A percentile compares a stretch with the other conserved stretches of the same genome.
Evolutionary conservation across 140 eudicot species (phyloP).

Genomic region (Cichorium intybus): DNA sequence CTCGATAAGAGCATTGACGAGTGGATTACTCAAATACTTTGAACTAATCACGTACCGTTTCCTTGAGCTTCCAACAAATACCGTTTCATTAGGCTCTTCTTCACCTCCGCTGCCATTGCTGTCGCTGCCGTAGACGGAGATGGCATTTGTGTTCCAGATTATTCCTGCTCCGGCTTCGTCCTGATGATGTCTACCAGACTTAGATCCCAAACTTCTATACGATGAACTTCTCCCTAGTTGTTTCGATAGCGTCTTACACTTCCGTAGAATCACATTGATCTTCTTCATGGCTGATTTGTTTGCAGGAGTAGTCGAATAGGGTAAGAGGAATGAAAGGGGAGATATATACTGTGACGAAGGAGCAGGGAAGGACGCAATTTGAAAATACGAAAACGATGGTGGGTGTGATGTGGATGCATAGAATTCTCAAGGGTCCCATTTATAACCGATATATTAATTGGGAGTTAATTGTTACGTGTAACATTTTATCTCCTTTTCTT

Average conservation of each 20-base stretch:
- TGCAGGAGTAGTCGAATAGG: not conserved
- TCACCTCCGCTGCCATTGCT: not conserved
- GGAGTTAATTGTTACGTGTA: not conserved
- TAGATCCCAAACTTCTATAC: slow-evolving; percentile 50
- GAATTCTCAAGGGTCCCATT: slow-evolving; percentile 7
- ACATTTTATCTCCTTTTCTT: not conserved
- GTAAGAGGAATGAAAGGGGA: slow-evolving; percentile 6
- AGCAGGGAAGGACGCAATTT: slow-evolving; percentile 14
- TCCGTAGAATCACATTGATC: slow-evolving; percentile 44
- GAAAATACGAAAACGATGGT: not conserved
- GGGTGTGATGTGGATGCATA: slow-evolving; percentile 10
- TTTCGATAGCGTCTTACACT: slow-evolving; percentile 69
- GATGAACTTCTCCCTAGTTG: slow-evolving; percentile 55
- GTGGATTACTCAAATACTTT: slow-evolving; percentile 61
- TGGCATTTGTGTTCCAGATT: slow-evolving; percentile 33
- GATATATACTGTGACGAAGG: not conserved
- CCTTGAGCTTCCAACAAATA: slow-evolving; percentile 71
- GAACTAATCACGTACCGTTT: slow-evolving; percentile 60
- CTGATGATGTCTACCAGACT: slow-evolving; percentile 41
- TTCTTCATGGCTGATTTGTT: slow-evolving; percentile 49
- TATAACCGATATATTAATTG: slow-evolving; percentile 15
- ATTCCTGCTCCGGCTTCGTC: slow-evolving; percentile 4
- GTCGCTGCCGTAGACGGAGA: slow-evolving; percentile 8
- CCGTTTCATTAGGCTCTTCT: slow-evolving; percentile 33
- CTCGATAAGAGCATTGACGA: slow-evolving; percentile 53